These are phyloP conservation scores for Naganishia liquefaciens DNA, from an alignment of 1,284 basidiomycete genomes.

Conservation along the genomic window DNA sequence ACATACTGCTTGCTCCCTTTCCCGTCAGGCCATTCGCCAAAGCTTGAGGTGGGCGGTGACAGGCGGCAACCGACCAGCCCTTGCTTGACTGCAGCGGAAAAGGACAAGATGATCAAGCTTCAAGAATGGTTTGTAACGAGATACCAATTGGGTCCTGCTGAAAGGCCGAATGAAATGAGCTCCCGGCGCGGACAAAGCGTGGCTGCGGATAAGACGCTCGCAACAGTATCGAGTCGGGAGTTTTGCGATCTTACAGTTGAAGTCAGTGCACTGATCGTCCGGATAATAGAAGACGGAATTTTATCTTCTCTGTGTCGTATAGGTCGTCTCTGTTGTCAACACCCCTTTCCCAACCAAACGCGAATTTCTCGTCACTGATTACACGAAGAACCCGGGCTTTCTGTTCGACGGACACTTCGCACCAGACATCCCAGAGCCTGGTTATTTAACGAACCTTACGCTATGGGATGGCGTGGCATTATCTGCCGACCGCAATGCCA, in stretches of 20 bases:
- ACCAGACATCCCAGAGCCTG: constrained; percentile 11
- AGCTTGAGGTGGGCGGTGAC: constrained; percentile 2
- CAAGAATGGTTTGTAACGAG: constrained; percentile 10
- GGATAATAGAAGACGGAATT: background rate
- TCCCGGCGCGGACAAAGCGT: too few relatives aligned
- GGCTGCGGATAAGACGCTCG: background rate
- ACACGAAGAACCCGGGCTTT: constrained; percentile 18
- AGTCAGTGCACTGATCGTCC: background rate
- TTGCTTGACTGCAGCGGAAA: background rate
- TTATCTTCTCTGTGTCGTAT: background rate
- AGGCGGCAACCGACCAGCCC: constrained; percentile 1
- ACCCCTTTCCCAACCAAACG: constrained; percentile 12
- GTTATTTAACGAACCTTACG: constrained; percentile 13
- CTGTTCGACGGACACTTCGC: background rate
- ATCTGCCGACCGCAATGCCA: constrained; percentile 18
- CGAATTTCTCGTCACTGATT: constrained; percentile 22
- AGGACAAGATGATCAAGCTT: constrained; percentile 11
- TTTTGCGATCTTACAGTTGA: constrained; percentile 20
- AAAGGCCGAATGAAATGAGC: too few relatives aligned
- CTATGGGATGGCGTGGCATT: constrained; percentile 18
- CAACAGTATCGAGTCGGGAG: background rate
- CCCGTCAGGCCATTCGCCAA: background rate
- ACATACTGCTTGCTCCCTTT: constrained; percentile 5
- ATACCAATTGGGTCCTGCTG: background rate
- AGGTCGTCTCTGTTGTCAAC: constrained; percentile 21